Percentiles rank a stretch among this genome's conserved stretches.
Evolutionary conservation across 768 basidiomycete genomes (phyloP).

Genomic region (Leccinum barrowsii): DNA sequence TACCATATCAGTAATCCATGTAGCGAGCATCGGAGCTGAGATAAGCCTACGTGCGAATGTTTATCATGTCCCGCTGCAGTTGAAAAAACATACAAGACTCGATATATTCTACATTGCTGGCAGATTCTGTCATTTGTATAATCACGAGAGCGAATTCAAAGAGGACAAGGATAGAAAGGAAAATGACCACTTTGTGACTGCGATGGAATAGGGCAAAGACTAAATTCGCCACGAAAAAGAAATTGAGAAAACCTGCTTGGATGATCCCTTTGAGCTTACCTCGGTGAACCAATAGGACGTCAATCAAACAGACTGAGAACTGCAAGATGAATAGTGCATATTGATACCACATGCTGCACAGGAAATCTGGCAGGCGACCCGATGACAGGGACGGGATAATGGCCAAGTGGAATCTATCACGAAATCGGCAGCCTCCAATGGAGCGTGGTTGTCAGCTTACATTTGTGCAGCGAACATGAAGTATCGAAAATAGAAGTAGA

Average conservation of each 20-base stretch:
- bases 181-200: constrained; percentile 25
- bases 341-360: constrained; percentile 13
- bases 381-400: constrained; percentile 9
- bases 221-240: not conserved
- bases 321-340: not conserved
- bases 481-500: constrained; percentile 21
- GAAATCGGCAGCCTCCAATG: not conserved
- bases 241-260: not conserved
- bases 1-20: not conserved
- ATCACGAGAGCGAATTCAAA: constrained; percentile 14
- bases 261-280: constrained; percentile 11
- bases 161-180: constrained; percentile 11
- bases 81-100: constrained; percentile 28
- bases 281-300: constrained; percentile 22
- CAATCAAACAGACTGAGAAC: constrained; percentile 15
- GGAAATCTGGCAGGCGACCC: not conserved
- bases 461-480: constrained; percentile 9
- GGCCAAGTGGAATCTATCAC: constrained; percentile 9
- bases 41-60: constrained; percentile 16
- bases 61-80: not conserved
- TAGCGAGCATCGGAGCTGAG: not conserved
- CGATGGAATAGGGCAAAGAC: constrained; percentile 35
- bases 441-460: not conserved
- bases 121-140: constrained; percentile 23
- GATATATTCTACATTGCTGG: not conserved